Percentiles rank a stretch among this genome's conserved stretches.
These are phyloP conservation scores for Pyrenophora graminea DNA, from an alignment of 2,329 filamentous ascomycete genomes.

Conservation along the genomic window DNA sequence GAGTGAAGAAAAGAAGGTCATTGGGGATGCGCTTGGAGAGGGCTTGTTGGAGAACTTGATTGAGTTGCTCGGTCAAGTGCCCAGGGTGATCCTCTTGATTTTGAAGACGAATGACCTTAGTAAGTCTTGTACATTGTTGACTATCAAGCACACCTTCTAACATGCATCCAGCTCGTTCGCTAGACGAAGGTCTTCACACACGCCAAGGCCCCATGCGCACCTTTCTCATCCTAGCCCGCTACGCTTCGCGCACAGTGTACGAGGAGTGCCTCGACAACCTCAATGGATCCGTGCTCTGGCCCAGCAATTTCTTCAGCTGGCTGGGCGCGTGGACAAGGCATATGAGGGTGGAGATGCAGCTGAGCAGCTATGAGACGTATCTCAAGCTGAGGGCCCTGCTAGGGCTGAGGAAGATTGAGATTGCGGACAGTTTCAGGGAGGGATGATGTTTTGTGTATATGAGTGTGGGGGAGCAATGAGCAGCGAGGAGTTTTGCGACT, in stretches of 20 bases:
- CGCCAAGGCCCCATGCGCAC: constrained; percentile 64
- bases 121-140: constrained; percentile 43
- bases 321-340: constrained; percentile 59
- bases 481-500: constrained; percentile 3
- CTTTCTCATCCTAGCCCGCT: constrained; percentile 67
- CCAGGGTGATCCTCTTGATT: constrained; percentile 89
- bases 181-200: constrained; percentile 89
- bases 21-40: constrained; percentile 81
- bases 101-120: constrained; percentile 97
- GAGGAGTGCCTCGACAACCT: constrained; percentile 62
- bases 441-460: constrained; percentile 1
- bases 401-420: constrained; percentile 46
- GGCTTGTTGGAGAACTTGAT: constrained; percentile 88
- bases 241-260: constrained; percentile 65
- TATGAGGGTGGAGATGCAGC: constrained; percentile 60
- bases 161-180: constrained; percentile 65
- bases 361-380: constrained; percentile 63
- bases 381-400: constrained; percentile 57
- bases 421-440: constrained; percentile 24
- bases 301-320: constrained; percentile 56
- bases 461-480: neutral
- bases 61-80: constrained; percentile 83
- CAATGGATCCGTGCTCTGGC: constrained; percentile 55
- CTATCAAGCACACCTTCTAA: constrained; percentile 9
- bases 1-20: constrained; percentile 79